These are phyloP conservation scores for Sphaerulina musiva DNA, from an alignment of 2,329 filamentous ascomycete species.

Conservation along the genomic window DNA sequence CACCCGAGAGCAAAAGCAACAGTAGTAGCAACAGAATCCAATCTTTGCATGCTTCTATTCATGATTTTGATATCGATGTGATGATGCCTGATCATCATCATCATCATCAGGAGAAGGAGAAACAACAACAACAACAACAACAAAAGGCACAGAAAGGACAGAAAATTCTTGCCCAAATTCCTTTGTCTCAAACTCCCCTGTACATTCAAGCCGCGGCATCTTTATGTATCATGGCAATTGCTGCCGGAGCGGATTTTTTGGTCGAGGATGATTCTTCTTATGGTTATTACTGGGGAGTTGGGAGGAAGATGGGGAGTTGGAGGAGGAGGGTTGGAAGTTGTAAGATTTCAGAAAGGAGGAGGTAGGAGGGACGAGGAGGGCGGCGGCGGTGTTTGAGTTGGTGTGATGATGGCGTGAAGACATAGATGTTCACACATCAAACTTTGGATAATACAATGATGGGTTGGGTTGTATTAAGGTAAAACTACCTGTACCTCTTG, in stretches of 20 bases:
- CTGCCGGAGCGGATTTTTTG: conserved; percentile 4
- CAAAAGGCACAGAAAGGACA: too few species aligned
- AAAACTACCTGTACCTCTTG: too few species aligned
- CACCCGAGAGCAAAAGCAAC: too few species aligned
- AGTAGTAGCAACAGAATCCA: background rate
- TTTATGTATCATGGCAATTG: conserved; percentile 5
- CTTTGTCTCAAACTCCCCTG: background rate
- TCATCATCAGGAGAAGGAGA: background rate
- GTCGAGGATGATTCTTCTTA: background rate
- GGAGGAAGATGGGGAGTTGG: background rate
- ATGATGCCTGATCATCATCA: too few species aligned
- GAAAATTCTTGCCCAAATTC: too few species aligned
- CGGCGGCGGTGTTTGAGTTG: background rate
- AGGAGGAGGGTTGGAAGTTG: background rate
- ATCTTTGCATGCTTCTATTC: background rate
- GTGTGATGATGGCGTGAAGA: background rate
- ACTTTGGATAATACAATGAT: too few species aligned
- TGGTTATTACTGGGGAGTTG: background rate
- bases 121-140: too few species aligned
- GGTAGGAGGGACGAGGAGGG: too few species aligned
- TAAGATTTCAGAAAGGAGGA: background rate
- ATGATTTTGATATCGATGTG: background rate
- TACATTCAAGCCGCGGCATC: background rate
- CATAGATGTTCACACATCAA: background rate
- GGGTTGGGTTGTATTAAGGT: too few species aligned